Conservation (phyloP, 2,329 filamentous ascomycete genomes). For the Blastomyces emzantsi region DNA sequence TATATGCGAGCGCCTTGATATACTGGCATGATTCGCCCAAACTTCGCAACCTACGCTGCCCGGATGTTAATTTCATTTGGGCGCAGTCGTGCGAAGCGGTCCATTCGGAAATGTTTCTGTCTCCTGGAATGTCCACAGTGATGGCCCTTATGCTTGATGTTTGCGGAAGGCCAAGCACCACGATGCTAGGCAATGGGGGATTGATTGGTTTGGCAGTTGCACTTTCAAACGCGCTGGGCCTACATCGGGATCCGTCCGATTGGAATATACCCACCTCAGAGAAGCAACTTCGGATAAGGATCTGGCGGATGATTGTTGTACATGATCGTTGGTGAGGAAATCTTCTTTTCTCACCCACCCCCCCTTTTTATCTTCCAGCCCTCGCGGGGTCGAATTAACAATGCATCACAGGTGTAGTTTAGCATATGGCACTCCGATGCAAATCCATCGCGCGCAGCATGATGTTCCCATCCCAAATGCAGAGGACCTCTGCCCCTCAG, state of each 20-base stretch:
- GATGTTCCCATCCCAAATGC: slow-evolving; percentile 41
- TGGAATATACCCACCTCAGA: slow-evolving; percentile 48
- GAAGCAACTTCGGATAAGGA: slow-evolving; percentile 44
- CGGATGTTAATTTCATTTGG: slow-evolving; percentile 50
- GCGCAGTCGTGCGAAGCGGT: slow-evolving; percentile 48
- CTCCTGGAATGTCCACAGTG: slow-evolving; percentile 47
- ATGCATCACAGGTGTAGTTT: slow-evolving; percentile 39
- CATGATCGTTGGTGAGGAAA: slow-evolving; percentile 47
- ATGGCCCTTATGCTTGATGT: slow-evolving; percentile 47
- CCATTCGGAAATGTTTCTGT: slow-evolving; percentile 46
- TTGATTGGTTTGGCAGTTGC: slow-evolving; percentile 45
- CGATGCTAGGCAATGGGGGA: slow-evolving; percentile 47
- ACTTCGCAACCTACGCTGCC: slow-evolving; percentile 31
- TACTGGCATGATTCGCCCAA: slow-evolving; percentile 42
- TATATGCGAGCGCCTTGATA: slow-evolving; percentile 45
- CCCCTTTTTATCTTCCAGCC: background rate
- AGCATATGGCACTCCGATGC: slow-evolving; percentile 46
- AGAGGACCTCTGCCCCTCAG: slow-evolving; percentile 25
- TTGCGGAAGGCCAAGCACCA: slow-evolving; percentile 46
- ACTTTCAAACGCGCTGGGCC: slow-evolving; percentile 46
- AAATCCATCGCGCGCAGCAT: slow-evolving; percentile 39
- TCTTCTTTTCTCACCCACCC: too few relatives aligned
- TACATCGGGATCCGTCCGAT: slow-evolving; percentile 45
- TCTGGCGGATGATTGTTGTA: slow-evolving; percentile 50
- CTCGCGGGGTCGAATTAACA: background rate